Conservation (phyloP, 345 rosid species). For the Combretum micranthum region DNA sequence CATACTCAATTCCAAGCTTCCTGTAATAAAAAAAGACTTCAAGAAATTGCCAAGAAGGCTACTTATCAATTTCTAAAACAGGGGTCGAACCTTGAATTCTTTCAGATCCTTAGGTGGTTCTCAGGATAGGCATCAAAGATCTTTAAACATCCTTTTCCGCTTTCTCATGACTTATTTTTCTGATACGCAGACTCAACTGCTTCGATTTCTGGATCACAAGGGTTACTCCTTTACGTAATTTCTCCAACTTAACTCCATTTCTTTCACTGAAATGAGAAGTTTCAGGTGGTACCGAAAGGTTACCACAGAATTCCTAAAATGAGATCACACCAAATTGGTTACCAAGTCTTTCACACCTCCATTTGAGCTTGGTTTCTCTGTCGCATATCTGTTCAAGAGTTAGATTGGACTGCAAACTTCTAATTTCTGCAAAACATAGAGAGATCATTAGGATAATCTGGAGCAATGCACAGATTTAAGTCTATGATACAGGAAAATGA, state of each 20-base stretch:
- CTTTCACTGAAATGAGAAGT: slow-evolving; percentile 31
- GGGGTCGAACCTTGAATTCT: slow-evolving; percentile 62
- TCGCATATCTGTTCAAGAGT: slow-evolving; percentile 69
- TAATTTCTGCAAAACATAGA: slow-evolving; percentile 47
- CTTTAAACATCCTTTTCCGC: slow-evolving; percentile 93
- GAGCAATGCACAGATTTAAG: not conserved
- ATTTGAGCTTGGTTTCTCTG: slow-evolving; percentile 47
- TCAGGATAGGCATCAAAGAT: slow-evolving; percentile 81
- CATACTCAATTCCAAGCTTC: slow-evolving; percentile 90
- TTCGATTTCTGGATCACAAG: slow-evolving; percentile 76
- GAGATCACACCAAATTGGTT: not conserved
- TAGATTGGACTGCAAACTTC: slow-evolving; percentile 61
- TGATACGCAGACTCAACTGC: slow-evolving; percentile 47
- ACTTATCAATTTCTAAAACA: slow-evolving; percentile 3
- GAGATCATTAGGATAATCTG: not conserved
- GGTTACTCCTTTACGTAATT: slow-evolving; percentile 63
- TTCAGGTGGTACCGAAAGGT: not conserved
- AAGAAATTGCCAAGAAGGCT: slow-evolving; percentile 3
- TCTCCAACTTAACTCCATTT: slow-evolving; percentile 69
- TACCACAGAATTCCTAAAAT: not conserved
- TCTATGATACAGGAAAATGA: not conserved
- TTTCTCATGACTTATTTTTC: slow-evolving; percentile 77
- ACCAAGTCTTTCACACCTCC: slow-evolving; percentile 37
- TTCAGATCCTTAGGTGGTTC: slow-evolving; percentile 68
- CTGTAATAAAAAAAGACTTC: slow-evolving; percentile 29